Conservation (phyloP, 441 rosid genomes). For the Breynia disticha region DNA sequence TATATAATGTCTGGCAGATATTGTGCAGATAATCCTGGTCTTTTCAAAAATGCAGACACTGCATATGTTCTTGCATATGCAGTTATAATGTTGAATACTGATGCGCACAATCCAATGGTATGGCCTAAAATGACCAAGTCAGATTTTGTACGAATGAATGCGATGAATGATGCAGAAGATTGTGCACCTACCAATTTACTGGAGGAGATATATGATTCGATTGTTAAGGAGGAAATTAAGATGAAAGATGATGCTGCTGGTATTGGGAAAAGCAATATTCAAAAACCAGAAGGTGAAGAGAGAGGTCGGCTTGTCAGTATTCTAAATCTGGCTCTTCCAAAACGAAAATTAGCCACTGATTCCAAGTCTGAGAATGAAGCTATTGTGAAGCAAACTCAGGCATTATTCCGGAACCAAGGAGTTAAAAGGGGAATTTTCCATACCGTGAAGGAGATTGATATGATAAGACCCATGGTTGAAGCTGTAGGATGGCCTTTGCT, state of each 20-base stretch:
- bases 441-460: constrained; percentile 64
- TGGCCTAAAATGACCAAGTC: constrained; percentile 99
- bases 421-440: constrained; percentile 88
- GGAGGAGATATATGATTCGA: constrained; percentile 95
- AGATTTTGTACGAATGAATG: constrained; percentile 88
- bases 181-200: constrained; percentile 83
- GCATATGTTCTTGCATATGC: constrained; percentile 99
- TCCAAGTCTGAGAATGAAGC: constrained; percentile 82
- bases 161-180: constrained; percentile 68
- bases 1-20: constrained; percentile 53
- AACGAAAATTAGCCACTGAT: constrained; percentile 60
- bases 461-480: constrained; percentile 96
- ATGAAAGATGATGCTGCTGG: constrained; percentile 72
- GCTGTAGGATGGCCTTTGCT: constrained; percentile 99
- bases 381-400: constrained; percentile 90
- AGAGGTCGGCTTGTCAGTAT: constrained; percentile 81
- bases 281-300: constrained; percentile 86
- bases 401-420: constrained; percentile 79
- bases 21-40: constrained; percentile 94
- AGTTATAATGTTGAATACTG: constrained; percentile 96
- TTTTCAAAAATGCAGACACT: constrained; percentile 95
- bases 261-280: constrained; percentile 50
- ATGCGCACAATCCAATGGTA: constrained; percentile 96
- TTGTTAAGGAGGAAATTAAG: constrained; percentile 92
- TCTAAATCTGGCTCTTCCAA: constrained; percentile 92